Evolutionary conservation across 306 rosid genomes (phyloP).

Genomic region (Trichosanthes truncata): DNA sequence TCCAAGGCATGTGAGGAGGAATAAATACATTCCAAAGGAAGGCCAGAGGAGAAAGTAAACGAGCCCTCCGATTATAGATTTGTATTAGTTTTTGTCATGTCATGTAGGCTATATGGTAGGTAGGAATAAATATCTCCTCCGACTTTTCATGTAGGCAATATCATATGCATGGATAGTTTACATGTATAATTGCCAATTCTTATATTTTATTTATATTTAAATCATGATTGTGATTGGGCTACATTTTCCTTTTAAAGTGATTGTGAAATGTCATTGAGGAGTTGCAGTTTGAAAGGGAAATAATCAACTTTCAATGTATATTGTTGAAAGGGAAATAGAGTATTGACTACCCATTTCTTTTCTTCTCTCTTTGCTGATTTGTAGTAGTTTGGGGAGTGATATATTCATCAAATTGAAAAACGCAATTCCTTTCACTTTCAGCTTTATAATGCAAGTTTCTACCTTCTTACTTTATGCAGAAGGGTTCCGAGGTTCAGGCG

Average conservation of each 20-base stretch:
- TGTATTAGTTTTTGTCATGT: neutral
- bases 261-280: too few relatives aligned
- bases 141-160: neutral
- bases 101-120: neutral
- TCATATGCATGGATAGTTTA: neutral
- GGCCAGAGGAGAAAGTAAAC: neutral
- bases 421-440: neutral
- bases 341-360: neutral
- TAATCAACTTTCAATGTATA: neutral
- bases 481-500: slow-evolving; percentile 92
- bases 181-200: neutral
- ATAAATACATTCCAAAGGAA: neutral
- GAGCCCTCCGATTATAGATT: neutral
- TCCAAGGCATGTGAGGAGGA: too few relatives aligned
- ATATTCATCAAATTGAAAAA: neutral
- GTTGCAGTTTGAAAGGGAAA: too few relatives aligned
- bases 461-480: slow-evolving; percentile 36
- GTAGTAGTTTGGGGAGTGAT: neutral
- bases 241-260: neutral
- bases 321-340: neutral
- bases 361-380: neutral
- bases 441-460: neutral
- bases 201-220: neutral
- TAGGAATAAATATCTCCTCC: neutral
- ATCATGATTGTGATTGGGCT: neutral